Evolutionary conservation across 1,284 basidiomycete genomes (phyloP).

Genomic region (Inonotus hispidus): DNA sequence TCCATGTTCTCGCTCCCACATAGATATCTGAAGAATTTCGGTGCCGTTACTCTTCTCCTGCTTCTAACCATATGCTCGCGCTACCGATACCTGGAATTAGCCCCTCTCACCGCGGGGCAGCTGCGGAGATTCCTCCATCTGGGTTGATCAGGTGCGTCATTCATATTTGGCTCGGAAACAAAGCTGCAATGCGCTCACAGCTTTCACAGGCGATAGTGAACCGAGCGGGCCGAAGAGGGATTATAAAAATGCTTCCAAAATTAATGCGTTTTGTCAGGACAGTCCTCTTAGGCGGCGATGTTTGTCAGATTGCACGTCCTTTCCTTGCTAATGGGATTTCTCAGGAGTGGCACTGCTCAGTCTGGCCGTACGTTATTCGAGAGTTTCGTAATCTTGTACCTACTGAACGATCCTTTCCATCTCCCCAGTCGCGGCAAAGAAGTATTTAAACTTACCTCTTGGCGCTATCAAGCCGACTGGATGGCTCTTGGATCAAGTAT

Average conservation of each 20-base stretch:
- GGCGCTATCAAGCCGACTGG: conserved; percentile 44
- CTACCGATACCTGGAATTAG: not conserved
- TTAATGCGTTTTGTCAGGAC: not conserved
- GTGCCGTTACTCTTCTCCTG: not conserved
- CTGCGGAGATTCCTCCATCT: not conserved
- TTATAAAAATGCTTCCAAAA: not conserved
- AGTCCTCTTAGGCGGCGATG: not conserved
- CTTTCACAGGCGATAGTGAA: not conserved
- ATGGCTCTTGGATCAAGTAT: conserved; percentile 50
- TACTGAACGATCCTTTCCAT: not conserved
- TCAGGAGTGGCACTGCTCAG: not conserved
- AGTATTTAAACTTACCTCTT: conserved; percentile 43
- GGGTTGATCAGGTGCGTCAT: not conserved
- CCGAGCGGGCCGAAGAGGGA: not conserved
- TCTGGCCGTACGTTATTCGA: conserved; percentile 1
- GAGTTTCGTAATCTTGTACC: not conserved
- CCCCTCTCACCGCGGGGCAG: not conserved
- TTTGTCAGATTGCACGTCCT: not conserved
- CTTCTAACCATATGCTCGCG: not conserved
- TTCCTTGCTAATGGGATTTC: not conserved
- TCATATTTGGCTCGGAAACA: not conserved
- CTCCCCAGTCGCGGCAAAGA: conserved; percentile 43
- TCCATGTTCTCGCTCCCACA: not conserved
- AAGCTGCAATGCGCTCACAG: not conserved
- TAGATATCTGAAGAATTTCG: not conserved